Evolutionary conservation across 108 stramenopile genomes (phyloP).

Genomic region (Cyclotella sp.): DNA sequence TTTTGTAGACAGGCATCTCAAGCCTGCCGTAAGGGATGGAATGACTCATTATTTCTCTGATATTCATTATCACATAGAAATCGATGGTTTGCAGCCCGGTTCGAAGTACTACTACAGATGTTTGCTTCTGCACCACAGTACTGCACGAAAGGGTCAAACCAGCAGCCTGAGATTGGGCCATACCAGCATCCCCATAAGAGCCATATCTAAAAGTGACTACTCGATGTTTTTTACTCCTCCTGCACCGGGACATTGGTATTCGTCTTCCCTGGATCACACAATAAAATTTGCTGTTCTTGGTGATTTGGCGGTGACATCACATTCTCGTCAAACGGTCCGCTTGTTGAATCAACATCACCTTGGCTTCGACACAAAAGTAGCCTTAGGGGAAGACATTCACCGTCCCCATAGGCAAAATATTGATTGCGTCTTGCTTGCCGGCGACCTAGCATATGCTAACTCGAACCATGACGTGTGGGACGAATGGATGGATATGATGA

Average conservation of each 20-base stretch:
- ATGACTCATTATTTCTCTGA: slow-evolving; percentile 38
- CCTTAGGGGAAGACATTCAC: slow-evolving; percentile 2
- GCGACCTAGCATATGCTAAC: slow-evolving; percentile 84
- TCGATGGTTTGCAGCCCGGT: slow-evolving; percentile 61
- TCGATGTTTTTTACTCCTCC: slow-evolving; percentile 35
- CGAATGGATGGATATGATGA: slow-evolving; percentile 83
- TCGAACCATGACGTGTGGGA: slow-evolving; percentile 81
- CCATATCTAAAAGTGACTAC: slow-evolving; percentile 27
- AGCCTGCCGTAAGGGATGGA: slow-evolving; percentile 18
- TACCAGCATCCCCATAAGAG: background rate
- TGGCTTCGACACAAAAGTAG: background rate
- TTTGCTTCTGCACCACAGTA: slow-evolving; percentile 17
- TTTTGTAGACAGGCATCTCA: slow-evolving; percentile 17
- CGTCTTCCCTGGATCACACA: slow-evolving; percentile 34
- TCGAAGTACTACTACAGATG: slow-evolving; percentile 73
- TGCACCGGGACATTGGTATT: slow-evolving; percentile 35
- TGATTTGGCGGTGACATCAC: slow-evolving; percentile 38
- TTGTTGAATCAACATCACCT: slow-evolving; percentile 25
- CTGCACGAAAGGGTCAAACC: slow-evolving; percentile 1
- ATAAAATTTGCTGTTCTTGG: slow-evolving; percentile 52
- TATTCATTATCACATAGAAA: slow-evolving; percentile 59
- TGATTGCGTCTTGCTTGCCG: slow-evolving; percentile 69
- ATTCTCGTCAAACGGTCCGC: slow-evolving; percentile 32
- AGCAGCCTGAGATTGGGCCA: background rate
- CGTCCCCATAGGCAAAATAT: slow-evolving; percentile 42